Evolutionary conservation across 768 basidiomycete genomes (phyloP), one percentile per base, ranked within the genome.

Genomic region (Leccinum boreale): DNA sequence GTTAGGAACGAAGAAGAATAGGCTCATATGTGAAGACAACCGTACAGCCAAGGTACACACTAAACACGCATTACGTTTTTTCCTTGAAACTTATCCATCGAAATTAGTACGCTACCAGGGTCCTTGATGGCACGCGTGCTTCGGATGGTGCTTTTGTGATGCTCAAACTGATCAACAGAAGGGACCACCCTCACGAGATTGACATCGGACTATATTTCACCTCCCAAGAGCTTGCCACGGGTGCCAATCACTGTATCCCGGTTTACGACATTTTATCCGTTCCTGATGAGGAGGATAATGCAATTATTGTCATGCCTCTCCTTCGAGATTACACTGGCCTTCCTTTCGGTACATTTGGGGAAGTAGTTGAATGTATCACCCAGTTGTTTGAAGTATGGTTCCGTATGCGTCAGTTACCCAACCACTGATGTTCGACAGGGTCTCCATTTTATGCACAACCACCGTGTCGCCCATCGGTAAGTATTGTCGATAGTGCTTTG

Each of bases 201-300:
- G 60, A 68, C 2, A 74, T 79, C 35, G 60, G 51, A 0, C 50
- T 62, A 66, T 67, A 62, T 21, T 68, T 65, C 1, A 2, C 26
- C 10, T 59, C 57, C 0, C 12, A 47, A 33, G 0, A 29, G 0
- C 35, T 62, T 0, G 45, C 47, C 0, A 35, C 0, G 1, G 17
- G 50, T 33, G 53, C 52, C 19, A 80, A 77, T 26, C 73, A 77
- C 49, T 77, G 75, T 19, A 63, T 75, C 3, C 76, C 71, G 0
- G 29, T 76, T 12, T 58, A 68, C 15, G 72, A 75, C 5, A 23
- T 59, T 0, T 39, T 74, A 2, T 14, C 42, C 14, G 56, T 70
- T 42, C 50, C 46, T 17, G 55, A 58, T 0, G 55, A 63, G 0
- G 50, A 55, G 2, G 42, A 70, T 14, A 29, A n/a, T 0, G 2